Evolutionary conservation across 345 rosid species (phyloP), one percentile per base, ranked within the genome.

Genomic region (Durio zibethinus): DNA sequence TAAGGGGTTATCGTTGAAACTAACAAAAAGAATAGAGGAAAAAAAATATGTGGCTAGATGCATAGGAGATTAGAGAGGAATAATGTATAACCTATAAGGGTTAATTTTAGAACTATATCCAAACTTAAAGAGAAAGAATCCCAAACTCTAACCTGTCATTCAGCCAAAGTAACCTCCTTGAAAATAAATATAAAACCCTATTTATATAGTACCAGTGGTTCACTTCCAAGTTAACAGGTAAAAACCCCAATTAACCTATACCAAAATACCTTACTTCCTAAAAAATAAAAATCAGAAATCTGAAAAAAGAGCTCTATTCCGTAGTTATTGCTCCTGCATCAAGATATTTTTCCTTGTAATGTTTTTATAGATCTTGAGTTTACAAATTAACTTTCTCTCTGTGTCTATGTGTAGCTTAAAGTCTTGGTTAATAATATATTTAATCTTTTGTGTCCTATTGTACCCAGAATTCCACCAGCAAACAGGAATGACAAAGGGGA

Each of bases 381-480:
- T 33, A 56, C 57, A n/a, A 36, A 31, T 48, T 50, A 10, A 11
- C 20, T 76, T 21, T 42, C 10, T 68, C 29, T 10, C 54, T 23
- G 21, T 27, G 31, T n/a, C 21, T 15, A 4, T 38, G 2, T 10
- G 45, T 73, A 21, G 76, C 21, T 25, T 67, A 47, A 25, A 62
- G 27, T 45, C 74, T 31, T 62, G 65, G 33, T 50, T 18, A 14
- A 54, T 56, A 53, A 15, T n/a, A 52, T 84, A 15, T 29, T 78
- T 67, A 45, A 66, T 68, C 53, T 43, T 67, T 42, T 72, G 38
- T 56, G 40, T 36, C 33, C 9, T 72, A 31, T 79, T 82, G 61
- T 27, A 50, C 73, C 23, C 78, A 93, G 98, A 82, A 88, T 82
- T 85, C 83, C 92, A 59, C 79, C 89, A 8, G 84, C 75, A 4